Conservation (phyloP, 2,329 filamentous ascomycete species). For the Sclerotinia glacialis region DNA sequence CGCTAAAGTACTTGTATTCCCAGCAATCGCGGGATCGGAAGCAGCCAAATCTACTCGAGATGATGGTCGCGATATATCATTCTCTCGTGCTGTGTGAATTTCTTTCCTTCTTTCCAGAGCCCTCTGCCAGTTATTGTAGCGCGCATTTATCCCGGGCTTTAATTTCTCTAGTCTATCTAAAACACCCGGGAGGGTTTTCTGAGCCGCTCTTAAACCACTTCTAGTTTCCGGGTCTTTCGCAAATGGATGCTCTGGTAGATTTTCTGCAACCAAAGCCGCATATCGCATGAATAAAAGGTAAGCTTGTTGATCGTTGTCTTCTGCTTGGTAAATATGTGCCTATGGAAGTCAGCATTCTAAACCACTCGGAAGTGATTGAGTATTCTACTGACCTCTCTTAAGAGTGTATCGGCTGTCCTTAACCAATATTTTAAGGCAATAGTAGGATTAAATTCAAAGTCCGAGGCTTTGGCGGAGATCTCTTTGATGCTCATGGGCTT, state of each 20-base stretch:
- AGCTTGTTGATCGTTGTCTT: conserved; percentile 82
- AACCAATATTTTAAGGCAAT: conserved; percentile 80
- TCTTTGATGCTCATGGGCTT: conserved; percentile 71
- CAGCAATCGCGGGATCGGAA: conserved; percentile 60
- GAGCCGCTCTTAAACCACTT: conserved; percentile 52
- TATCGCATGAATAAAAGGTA: conserved; percentile 92
- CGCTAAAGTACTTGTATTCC: conserved; percentile 60
- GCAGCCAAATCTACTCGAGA: conserved; percentile 41
- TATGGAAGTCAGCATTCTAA: conserved; percentile 42
- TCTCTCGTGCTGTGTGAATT: conserved; percentile 18
- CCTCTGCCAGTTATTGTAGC: conserved; percentile 66
- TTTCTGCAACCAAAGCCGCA: conserved; percentile 75
- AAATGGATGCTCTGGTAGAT: conserved; percentile 74
- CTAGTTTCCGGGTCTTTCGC: conserved; percentile 61
- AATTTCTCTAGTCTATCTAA: conserved; percentile 65
- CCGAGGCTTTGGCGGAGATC: conserved; percentile 70
- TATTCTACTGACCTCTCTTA: conserved; percentile 65
- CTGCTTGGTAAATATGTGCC: conserved; percentile 80
- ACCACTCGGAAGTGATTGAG: neutral
- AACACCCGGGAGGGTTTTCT: conserved; percentile 57
- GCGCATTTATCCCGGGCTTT: conserved; percentile 72
- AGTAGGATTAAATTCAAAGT: conserved; percentile 75
- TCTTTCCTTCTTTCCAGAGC: conserved; percentile 45
- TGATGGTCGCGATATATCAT: conserved; percentile 22
- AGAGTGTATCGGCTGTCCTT: conserved; percentile 72